Evolutionary conservation across 371 early-diverging fungal species (phyloP).

Genomic region (Lichtheimia ornata): DNA sequence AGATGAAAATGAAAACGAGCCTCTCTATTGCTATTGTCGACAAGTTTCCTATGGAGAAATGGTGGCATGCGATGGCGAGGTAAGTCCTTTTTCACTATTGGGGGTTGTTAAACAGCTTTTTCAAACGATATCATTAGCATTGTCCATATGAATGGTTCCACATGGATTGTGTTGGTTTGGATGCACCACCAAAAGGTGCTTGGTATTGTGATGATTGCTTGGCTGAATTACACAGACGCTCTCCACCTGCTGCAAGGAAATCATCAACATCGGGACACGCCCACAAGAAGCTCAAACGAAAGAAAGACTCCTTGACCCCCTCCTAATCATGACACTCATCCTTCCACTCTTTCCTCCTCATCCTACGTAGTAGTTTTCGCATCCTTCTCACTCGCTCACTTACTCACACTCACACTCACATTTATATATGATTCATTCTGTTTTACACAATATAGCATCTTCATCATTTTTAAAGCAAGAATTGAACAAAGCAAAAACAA

Average conservation of each 20-base stretch:
- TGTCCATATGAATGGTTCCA: slow-evolving; percentile 93
- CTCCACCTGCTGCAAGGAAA: background rate
- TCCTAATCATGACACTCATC: background rate
- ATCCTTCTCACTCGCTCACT: too few relatives aligned
- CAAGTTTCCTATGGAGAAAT: slow-evolving; percentile 97
- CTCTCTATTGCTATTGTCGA: slow-evolving; percentile 91
- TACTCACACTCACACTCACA: too few relatives aligned
- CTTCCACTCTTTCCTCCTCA: background rate
- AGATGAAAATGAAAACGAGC: slow-evolving; percentile 65
- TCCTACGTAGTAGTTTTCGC: background rate
- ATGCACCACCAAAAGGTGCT: slow-evolving; percentile 81
- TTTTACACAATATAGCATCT: too few relatives aligned
- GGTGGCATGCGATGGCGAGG: slow-evolving; percentile 95
- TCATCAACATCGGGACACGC: background rate
- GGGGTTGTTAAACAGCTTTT: background rate
- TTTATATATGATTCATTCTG: too few relatives aligned
- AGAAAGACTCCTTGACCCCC: slow-evolving; percentile 8
- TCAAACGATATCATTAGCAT: slow-evolving; percentile 26
- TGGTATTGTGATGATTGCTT: slow-evolving; percentile 90
- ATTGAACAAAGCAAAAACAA: too few relatives aligned
- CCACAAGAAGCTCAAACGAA: slow-evolving; percentile 11
- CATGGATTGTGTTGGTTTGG: slow-evolving; percentile 88
- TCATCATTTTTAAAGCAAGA: too few relatives aligned
- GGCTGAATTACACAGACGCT: slow-evolving; percentile 27
- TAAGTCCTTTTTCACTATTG: slow-evolving; percentile 27